Evolutionary conservation across 2,329 filamentous ascomycete species (phyloP).

Genomic region (Penicillium janthinellum): DNA sequence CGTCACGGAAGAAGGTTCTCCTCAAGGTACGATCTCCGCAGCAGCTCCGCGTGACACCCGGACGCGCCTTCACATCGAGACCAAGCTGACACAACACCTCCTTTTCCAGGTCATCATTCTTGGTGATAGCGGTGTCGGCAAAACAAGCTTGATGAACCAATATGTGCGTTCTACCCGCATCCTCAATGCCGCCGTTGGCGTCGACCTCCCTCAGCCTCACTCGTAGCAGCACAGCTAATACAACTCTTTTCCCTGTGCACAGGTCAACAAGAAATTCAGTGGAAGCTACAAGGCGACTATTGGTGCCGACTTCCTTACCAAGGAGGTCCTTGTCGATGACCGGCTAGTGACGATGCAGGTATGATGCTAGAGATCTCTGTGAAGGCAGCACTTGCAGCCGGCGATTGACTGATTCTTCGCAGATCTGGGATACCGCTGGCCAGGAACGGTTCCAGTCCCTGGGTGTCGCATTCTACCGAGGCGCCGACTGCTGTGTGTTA

Average conservation of each 20-base stretch:
- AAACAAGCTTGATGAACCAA: constrained; percentile 99
- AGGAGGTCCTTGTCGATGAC: constrained; percentile 96
- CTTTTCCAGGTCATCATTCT: constrained; percentile 86
- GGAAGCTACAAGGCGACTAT: constrained; percentile 99
- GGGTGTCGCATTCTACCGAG: constrained; percentile 95
- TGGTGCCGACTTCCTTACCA: constrained; percentile 96
- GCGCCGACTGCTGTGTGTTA: constrained; percentile 95
- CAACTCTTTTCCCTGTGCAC: constrained; percentile 6
- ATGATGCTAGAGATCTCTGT: constrained; percentile 25
- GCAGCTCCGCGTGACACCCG: constrained; percentile 15
- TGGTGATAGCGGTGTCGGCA: constrained; percentile 97
- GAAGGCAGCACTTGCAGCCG: neutral
- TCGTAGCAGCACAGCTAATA: constrained; percentile 20
- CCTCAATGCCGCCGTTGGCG: neutral
- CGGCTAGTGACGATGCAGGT: constrained; percentile 98
- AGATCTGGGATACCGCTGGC: constrained; percentile 98
- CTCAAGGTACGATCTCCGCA: constrained; percentile 67
- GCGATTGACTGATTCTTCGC: constrained; percentile 11
- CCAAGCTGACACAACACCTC: constrained; percentile 14
- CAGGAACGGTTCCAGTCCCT: constrained; percentile 97
- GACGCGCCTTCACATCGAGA: neutral
- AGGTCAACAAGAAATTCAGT: constrained; percentile 99
- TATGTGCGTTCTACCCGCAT: constrained; percentile 69
- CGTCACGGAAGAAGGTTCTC: constrained; percentile 85
- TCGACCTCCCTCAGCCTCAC: constrained; percentile 13